Percentiles rank a stretch among this genome's conserved stretches.
These are phyloP conservation scores for Lipomyces spencermartinsiae DNA, from an alignment of 805 yeast genomes.

Conservation along the genomic window DNA sequence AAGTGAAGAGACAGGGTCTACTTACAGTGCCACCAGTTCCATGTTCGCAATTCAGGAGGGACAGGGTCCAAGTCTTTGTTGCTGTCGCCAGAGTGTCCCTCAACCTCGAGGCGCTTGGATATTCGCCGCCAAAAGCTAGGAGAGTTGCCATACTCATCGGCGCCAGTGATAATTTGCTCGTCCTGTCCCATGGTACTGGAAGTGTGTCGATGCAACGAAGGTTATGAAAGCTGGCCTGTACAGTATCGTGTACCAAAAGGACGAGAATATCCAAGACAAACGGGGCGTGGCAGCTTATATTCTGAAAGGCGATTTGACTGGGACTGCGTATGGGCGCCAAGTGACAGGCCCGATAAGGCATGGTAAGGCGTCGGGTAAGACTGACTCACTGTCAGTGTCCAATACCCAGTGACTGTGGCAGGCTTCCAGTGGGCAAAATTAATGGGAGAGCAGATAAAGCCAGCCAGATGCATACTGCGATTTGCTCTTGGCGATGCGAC, in stretches of 20 bases:
- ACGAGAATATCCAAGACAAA: too few relatives aligned
- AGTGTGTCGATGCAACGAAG: not conserved
- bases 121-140: constrained; percentile 1
- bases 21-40: constrained; percentile 43
- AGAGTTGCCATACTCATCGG: not conserved
- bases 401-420: too few relatives aligned
- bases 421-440: too few relatives aligned
- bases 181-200: not conserved
- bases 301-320: not conserved
- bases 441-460: too few relatives aligned
- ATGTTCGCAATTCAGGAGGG: constrained; percentile 50
- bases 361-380: not conserved
- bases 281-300: not conserved
- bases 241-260: too few relatives aligned
- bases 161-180: not conserved
- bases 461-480: too few relatives aligned
- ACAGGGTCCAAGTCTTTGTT: constrained; percentile 35
- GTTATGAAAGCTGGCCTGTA: too few relatives aligned
- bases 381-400: too few relatives aligned
- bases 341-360: not conserved
- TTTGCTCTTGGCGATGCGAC: too few relatives aligned
- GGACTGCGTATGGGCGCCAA: too few relatives aligned
- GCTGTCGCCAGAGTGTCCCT: not conserved
- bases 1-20: not conserved
- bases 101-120: constrained; percentile 4